These are phyloP conservation scores for Blechomonas ayalai DNA, from an alignment of 208 protist species.

Conservation along the genomic window DNA sequence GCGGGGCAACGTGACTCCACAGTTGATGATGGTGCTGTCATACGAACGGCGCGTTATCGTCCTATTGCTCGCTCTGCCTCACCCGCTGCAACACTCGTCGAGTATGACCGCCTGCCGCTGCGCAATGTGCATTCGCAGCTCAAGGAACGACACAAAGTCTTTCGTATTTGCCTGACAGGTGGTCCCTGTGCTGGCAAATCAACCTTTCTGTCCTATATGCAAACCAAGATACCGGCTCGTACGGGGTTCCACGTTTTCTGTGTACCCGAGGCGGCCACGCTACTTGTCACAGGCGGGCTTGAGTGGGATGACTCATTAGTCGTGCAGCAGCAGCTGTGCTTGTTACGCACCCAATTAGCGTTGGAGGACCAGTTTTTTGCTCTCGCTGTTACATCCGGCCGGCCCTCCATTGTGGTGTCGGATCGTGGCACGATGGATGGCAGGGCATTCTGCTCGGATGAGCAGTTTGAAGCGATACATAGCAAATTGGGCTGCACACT, in stretches of 20 bases:
- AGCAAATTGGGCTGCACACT: conserved; percentile 23
- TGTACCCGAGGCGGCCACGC: conserved; percentile 74
- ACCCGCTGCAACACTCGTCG: conserved; percentile 28
- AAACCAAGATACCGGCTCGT: conserved; percentile 47
- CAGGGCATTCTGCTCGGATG: conserved; percentile 64
- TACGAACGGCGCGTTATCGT: conserved; percentile 13
- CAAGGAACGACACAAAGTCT: conserved; percentile 37
- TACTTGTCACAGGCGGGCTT: conserved; percentile 69
- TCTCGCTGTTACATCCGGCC: conserved; percentile 31
- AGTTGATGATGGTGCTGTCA: neutral
- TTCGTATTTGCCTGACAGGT: conserved; percentile 70
- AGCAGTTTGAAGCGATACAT: conserved; percentile 48
- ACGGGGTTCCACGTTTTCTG: conserved; percentile 67
- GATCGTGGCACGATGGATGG: conserved; percentile 85
- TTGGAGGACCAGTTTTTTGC: conserved; percentile 75
- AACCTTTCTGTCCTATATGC: conserved; percentile 56
- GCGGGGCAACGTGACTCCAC: neutral
- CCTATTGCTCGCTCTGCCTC: conserved; percentile 42
- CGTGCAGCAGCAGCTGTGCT: conserved; percentile 50
- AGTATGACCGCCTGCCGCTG: conserved; percentile 40
- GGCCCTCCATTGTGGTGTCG: conserved; percentile 52
- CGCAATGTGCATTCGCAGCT: conserved; percentile 36
- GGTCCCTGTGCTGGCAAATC: conserved; percentile 82
- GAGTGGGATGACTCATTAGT: conserved; percentile 33
- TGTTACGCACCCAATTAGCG: conserved; percentile 61